Evolutionary conservation across 169 alveolate genomes (phyloP).

Genomic region (Pseudocohnilembus persalinus): DNA sequence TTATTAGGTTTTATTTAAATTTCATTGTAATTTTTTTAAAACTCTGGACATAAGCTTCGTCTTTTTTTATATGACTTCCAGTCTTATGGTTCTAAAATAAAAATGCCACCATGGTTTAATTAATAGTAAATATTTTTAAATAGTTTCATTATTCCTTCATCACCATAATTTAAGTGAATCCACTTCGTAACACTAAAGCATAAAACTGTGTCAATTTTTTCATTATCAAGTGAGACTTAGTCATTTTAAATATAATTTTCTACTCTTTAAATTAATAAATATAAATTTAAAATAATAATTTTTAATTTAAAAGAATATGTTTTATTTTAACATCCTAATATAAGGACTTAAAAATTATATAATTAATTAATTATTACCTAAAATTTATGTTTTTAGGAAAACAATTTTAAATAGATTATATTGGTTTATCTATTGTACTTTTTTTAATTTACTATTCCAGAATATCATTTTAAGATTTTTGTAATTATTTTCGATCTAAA

Average conservation of each 20-base stretch:
- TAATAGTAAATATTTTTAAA: slow-evolving; percentile 49
- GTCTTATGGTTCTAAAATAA: slow-evolving; percentile 53
- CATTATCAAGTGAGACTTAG: slow-evolving; percentile 32
- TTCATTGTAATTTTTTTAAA: slow-evolving; percentile 22
- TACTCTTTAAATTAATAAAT: slow-evolving; percentile 20
- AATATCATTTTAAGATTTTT: slow-evolving; percentile 4
- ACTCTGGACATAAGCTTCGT: slow-evolving; percentile 23
- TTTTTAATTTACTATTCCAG: background rate
- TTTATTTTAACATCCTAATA: slow-evolving; percentile 44
- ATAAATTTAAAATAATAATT: too few relatives aligned
- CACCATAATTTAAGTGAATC: slow-evolving; percentile 73
- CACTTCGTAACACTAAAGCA: slow-evolving; percentile 67
- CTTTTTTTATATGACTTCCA: slow-evolving; percentile 68
- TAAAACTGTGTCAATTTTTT: slow-evolving; percentile 57
- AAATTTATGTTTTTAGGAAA: too few relatives aligned
- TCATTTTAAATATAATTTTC: slow-evolving; percentile 58
- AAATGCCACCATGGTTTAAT: slow-evolving; percentile 49
- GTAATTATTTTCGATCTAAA: slow-evolving; percentile 1
- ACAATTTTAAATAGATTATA: background rate
- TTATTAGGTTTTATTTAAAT: slow-evolving; percentile 49
- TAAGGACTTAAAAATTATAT: too few relatives aligned
- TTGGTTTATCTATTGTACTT: background rate
- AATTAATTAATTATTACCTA: too few relatives aligned
- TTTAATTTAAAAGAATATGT: slow-evolving; percentile 26
- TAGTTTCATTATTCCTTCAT: slow-evolving; percentile 56